phyloP scores from a whole-genome alignment of 352 stramenopile genomes.

The Phytophthora crassamura region DNA sequence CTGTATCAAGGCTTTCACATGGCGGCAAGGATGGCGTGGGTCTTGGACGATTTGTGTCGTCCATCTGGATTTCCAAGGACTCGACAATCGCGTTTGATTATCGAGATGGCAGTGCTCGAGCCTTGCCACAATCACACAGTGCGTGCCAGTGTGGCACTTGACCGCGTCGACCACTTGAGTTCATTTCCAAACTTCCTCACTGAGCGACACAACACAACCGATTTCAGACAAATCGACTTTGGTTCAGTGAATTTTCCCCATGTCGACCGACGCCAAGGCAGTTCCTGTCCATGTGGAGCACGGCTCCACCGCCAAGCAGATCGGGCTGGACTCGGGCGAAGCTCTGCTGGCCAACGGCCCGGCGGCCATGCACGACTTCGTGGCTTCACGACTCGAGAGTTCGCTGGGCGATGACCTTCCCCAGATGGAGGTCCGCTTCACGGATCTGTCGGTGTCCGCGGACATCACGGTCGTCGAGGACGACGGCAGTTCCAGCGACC shows the following conservation, averaged over 20 bases:
- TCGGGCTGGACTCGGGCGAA: slow-evolving; percentile 29
- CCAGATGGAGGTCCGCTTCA: slow-evolving; percentile 69
- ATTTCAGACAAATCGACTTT: neutral
- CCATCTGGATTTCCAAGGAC: slow-evolving; percentile 3
- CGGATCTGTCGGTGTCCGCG: slow-evolving; percentile 54
- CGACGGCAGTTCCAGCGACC: slow-evolving; percentile 22
- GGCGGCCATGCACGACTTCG: slow-evolving; percentile 44
- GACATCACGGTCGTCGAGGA: slow-evolving; percentile 45
- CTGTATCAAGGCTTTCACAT: too few species aligned
- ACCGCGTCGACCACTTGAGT: slow-evolving; percentile 1
- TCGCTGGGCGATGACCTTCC: slow-evolving; percentile 50
- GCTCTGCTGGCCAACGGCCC: slow-evolving; percentile 48
- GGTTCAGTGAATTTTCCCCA: neutral
- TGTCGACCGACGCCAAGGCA: neutral
- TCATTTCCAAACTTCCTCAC: slow-evolving; percentile 25
- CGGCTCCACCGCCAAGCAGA: slow-evolving; percentile 22
- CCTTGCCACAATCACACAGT: slow-evolving; percentile 24
- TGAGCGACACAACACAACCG: slow-evolving; percentile 7
- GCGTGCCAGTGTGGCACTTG: neutral
- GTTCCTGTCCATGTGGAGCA: slow-evolving; percentile 21
- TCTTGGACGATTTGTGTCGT: neutral
- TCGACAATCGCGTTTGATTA: slow-evolving; percentile 18
- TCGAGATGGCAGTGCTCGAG: slow-evolving; percentile 1
- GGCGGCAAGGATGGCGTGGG: too few species aligned
- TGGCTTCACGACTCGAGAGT: slow-evolving; percentile 45